These are phyloP conservation scores for Vigna unguiculata DNA, from an alignment of 306 rosid genomes.

Conservation along the genomic window DNA sequence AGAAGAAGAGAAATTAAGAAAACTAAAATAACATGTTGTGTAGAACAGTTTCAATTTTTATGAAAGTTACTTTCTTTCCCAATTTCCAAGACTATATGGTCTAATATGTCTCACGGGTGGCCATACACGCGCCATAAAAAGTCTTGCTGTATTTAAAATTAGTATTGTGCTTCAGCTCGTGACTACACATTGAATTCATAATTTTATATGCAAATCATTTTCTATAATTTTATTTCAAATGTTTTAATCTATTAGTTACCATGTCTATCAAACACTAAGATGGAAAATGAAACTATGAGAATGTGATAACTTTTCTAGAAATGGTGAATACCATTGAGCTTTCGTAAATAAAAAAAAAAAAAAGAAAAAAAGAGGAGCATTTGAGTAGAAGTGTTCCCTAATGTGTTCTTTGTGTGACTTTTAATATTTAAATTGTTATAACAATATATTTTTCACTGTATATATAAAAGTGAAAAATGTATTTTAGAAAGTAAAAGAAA, in stretches of 20 bases:
- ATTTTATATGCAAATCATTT: background rate
- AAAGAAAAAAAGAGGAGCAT: too few species aligned
- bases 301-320: background rate
- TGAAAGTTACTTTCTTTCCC: background rate
- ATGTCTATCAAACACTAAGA: background rate
- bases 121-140: background rate
- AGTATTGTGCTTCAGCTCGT: background rate
- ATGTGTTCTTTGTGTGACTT: too few species aligned
- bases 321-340: background rate
- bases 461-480: too few species aligned
- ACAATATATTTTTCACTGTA: too few species aligned
- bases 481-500: too few species aligned
- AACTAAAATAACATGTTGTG: background rate
- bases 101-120: background rate
- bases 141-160: background rate
- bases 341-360: background rate
- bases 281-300: background rate
- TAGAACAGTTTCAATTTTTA: background rate
- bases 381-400: too few species aligned
- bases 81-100: background rate
- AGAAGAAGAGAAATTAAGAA: background rate
- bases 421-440: too few species aligned
- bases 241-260: background rate
- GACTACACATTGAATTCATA: background rate
- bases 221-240: background rate